A percentile compares a stretch with the other conserved stretches of the same genome.
Evolutionary conservation across 1,139 yeast genomes (phyloP).

Genomic region (Taphrina confusa): DNA sequence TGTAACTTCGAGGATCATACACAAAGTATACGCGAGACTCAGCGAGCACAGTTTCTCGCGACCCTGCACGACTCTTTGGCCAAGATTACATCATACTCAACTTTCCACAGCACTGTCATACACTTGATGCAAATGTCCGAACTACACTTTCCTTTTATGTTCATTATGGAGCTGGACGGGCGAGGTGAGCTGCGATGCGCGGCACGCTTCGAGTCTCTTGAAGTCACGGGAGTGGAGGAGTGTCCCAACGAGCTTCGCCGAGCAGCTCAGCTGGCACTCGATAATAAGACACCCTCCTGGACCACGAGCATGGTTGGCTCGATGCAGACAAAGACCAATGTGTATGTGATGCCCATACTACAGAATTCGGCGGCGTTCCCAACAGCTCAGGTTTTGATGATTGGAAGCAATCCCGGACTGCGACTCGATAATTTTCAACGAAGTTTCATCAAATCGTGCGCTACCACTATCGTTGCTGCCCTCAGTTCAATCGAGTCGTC

Average conservation of each 20-base stretch:
- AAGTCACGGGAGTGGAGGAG: too few species aligned
- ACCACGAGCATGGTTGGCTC: too few species aligned
- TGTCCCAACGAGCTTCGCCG: too few species aligned
- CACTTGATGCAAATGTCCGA: too few species aligned
- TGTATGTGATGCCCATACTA: neutral
- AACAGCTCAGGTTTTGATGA: neutral
- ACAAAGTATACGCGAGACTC: neutral
- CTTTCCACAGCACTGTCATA: neutral
- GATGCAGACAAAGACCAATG: too few species aligned
- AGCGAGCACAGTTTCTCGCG: constrained; percentile 6
- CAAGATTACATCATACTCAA: neutral
- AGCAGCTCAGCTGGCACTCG: neutral
- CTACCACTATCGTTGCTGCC: neutral
- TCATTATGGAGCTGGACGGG: neutral
- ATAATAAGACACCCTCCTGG: neutral
- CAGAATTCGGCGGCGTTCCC: neutral
- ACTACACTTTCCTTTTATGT: neutral
- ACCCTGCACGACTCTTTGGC: constrained; percentile 3
- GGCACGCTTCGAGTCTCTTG: neutral
- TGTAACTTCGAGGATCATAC: constrained; percentile 1
- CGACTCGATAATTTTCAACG: neutral
- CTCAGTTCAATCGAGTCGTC: neutral
- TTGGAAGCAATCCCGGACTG: neutral
- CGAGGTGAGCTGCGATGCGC: neutral
- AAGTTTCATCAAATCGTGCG: constrained; percentile 5